Base-by-base conservation (phyloP, 352 stramenopile genomes). In the Phytophthora brassicae region DNA sequence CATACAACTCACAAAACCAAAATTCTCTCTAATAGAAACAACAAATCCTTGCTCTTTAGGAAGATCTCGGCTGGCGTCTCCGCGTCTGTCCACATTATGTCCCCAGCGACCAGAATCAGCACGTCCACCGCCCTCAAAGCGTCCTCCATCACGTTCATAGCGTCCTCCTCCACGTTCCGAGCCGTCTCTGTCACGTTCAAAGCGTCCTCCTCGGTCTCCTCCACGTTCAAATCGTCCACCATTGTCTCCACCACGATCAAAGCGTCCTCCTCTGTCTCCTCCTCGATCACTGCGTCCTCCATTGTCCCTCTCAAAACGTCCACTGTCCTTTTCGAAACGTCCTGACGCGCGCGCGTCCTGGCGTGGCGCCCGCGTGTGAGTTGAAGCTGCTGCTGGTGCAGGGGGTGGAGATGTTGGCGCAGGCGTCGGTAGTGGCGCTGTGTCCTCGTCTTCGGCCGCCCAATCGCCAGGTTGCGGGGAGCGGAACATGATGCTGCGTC, bases 381-480 rank as follows among this genome's bases (percentile, higher is more conserved):
- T 17, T 17, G 42, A 23, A 16, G 48, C 24, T 4, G 46, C 3
- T 0, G 51, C 38, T 41, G 26, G 16, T 0, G 44, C 28, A 13
- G n/a, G 17, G 16, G 42, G 26, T 4, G 50, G 17, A 1, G 38
- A 16, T 11, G 26, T 48, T 8, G 46, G 31, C 45, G 44, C 29
- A 11, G 39, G 51, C 38, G 56, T 31, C 5, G 68, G 55, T n/a
- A 64, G 20, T 20, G 70, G 53, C 42, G 58, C n/a, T 35, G 62
- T 53, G 56, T 78, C 84, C 38, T 88, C 84, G 42, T 92, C 81
- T 56, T 92, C 84, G 50, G 78, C 84, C 47, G 82, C 84, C 82
- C 84, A 92, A 67, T 89, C 81, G 44, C 80, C 77, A 7, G 79
- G 55, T 58, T 92, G 65, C n/a, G 79, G 65, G 26, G 77, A 72